Conservation (phyloP, 805 yeast genomes). For the Jamesozyma spencerorum region DNA sequence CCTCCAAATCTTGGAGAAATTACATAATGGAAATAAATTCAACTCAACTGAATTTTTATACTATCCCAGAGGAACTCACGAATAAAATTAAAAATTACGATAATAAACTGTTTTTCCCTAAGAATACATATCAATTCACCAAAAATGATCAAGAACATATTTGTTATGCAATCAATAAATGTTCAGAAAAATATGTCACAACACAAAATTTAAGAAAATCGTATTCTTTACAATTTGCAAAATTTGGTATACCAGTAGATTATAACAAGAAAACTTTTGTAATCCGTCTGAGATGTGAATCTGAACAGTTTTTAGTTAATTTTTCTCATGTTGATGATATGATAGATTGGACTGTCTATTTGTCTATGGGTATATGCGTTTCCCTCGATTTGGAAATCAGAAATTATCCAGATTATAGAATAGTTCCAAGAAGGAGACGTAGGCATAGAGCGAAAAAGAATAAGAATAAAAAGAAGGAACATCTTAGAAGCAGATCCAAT, state of each 20-base stretch:
- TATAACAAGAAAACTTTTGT: constrained; percentile 63
- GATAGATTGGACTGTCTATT: constrained; percentile 68
- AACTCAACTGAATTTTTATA: constrained; percentile 71
- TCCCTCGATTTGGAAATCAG: constrained; percentile 68
- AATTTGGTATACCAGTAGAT: constrained; percentile 78
- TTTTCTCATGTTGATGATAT: constrained; percentile 55
- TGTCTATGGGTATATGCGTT: constrained; percentile 70
- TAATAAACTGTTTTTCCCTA: constrained; percentile 13
- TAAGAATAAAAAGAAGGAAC: constrained; percentile 4
- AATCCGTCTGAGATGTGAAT: constrained; percentile 68
- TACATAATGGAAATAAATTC: constrained; percentile 70
- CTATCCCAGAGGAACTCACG: constrained; percentile 31
- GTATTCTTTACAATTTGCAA: constrained; percentile 76
- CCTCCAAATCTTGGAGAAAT: constrained; percentile 60
- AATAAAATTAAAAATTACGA: constrained; percentile 23
- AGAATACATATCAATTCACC: constrained; percentile 18
- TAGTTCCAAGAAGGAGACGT: constrained; percentile 48
- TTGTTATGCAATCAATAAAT: constrained; percentile 11
- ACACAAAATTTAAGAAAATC: constrained; percentile 41
- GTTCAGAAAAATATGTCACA: constrained; percentile 23
- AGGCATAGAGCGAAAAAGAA: constrained; percentile 10
- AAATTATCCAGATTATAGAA: constrained; percentile 64
- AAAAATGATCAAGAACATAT: constrained; percentile 24
- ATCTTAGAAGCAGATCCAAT: neutral
- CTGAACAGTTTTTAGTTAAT: constrained; percentile 67